Base-by-base conservation (phyloP, 2,329 filamentous ascomycete species). In the Magnaporthiopsis rhizophila region DNA sequence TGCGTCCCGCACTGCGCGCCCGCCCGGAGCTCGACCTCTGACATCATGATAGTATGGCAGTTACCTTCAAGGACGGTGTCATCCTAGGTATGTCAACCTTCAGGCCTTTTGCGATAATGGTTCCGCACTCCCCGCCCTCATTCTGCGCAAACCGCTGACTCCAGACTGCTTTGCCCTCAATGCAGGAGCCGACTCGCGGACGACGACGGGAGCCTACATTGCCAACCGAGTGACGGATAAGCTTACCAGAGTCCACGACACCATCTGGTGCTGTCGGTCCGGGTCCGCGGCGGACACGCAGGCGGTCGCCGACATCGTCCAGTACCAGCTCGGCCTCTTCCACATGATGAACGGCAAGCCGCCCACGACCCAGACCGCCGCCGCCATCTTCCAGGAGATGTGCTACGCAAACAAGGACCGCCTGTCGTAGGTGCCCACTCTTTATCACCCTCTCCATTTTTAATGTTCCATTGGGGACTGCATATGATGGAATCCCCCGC, bases 191-290 rank as follows among this genome's bases (percentile, higher is more conserved):
- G 95, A 99, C 79, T 97, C 92, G 74, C 88, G 95, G 81, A 99
- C 95, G 69, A 99, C 95, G 60, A 99, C 94, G 64, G 95, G 95
- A 72, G 88, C 94, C 71, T 99, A 98, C 84, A 98, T 99, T 75
- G 95, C 95, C 72, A 99, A 99, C 80, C 89, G 95, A 83, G 95
- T 99, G 69, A 99, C 95, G 69, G 95, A 99, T 85, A 99, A 99
- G 84, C 88, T 99, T 76, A 99, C 95, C 73, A 90, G 93, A 82
- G 94, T 99, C 67, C 91, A 96, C 80, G 95, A 99, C 78, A 98
- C 94, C 66, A 98, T 99, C 79, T 99, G 95, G 95, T 99, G 95
- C 82, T 99, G 95, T 82, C 89, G 95, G 73, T 98, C 95, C 67
- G 95, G 95, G 62, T 99, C 95, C 32, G 95, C 95, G 38, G 95